Evolutionary conservation across 371 early-diverging fungal species (phyloP).

Genomic region (Choanephora cucurbitarum): DNA sequence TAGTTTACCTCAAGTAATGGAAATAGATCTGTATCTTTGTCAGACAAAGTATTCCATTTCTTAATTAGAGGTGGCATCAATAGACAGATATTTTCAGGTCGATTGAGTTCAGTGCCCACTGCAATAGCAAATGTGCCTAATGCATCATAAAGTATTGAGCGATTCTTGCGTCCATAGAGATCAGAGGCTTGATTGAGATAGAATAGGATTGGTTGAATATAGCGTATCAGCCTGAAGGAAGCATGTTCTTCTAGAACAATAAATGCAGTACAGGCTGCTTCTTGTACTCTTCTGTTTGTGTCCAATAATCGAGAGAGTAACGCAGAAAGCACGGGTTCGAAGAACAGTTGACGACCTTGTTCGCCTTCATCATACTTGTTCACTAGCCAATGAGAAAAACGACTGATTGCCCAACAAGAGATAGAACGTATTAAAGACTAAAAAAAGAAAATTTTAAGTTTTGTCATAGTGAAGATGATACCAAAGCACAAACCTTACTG

Average conservation of each 20-base stretch:
- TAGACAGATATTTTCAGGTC: constrained; percentile 68
- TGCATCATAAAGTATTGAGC: constrained; percentile 90
- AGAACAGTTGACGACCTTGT: constrained; percentile 67
- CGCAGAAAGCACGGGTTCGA: constrained; percentile 78
- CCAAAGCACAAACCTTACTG: constrained; percentile 50
- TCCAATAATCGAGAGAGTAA: constrained; percentile 80
- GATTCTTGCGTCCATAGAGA: constrained; percentile 87
- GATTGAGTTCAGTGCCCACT: constrained; percentile 77
- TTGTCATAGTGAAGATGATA: too few relatives aligned
- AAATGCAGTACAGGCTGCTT: constrained; percentile 91
- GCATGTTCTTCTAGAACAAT: constrained; percentile 90
- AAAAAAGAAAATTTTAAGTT: neutral
- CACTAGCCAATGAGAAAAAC: constrained; percentile 86
- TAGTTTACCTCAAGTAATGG: constrained; percentile 81
- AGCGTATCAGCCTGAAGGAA: constrained; percentile 71
- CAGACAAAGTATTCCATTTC: constrained; percentile 78
- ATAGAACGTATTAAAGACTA: constrained; percentile 83
- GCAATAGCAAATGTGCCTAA: constrained; percentile 90
- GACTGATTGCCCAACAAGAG: constrained; percentile 91
- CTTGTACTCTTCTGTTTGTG: constrained; percentile 92
- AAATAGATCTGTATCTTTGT: constrained; percentile 85
- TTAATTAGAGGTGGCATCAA: constrained; percentile 85
- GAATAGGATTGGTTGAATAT: constrained; percentile 77
- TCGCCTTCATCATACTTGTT: constrained; percentile 50
- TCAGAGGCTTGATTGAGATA: constrained; percentile 76